These are phyloP conservation scores for Ogataea zsoltii DNA, from an alignment of 805 yeast species.

Conservation along the genomic window DNA sequence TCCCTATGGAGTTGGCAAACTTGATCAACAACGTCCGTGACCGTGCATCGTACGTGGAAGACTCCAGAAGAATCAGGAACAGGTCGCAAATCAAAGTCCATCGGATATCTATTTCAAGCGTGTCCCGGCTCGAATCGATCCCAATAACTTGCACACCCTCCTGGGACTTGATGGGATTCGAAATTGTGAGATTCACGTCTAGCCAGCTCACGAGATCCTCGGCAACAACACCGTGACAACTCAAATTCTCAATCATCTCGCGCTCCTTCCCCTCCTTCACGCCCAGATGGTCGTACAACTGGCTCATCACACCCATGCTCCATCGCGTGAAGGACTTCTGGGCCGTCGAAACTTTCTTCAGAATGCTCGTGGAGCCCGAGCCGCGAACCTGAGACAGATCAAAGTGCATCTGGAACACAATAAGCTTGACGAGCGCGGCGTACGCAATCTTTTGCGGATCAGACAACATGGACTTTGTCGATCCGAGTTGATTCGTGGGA, in stretches of 20 bases:
- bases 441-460: slow-evolving; percentile 91
- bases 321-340: slow-evolving; percentile 83
- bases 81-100: slow-evolving; percentile 96
- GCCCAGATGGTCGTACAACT: slow-evolving; percentile 80
- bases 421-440: slow-evolving; percentile 77
- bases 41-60: slow-evolving; percentile 85
- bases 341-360: slow-evolving; percentile 60
- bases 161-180: slow-evolving; percentile 47
- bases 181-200: slow-evolving; percentile 40
- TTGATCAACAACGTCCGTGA: slow-evolving; percentile 75
- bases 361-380: slow-evolving; percentile 51
- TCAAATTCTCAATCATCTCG: slow-evolving; percentile 81
- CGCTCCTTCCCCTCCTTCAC: slow-evolving; percentile 67
- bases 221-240: slow-evolving; percentile 79
- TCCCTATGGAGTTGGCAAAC: slow-evolving; percentile 64
- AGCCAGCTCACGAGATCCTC: slow-evolving; percentile 68
- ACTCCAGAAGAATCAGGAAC: slow-evolving; percentile 75
- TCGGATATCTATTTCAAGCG: slow-evolving; percentile 68
- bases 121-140: slow-evolving; percentile 33
- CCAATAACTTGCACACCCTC: slow-evolving; percentile 22
- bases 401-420: slow-evolving; percentile 78
- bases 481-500: slow-evolving; percentile 66
- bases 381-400: slow-evolving; percentile 64
- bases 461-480: slow-evolving; percentile 77
- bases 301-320: slow-evolving; percentile 71